Percentiles rank a stretch among this genome's conserved stretches.
Conservation (phyloP, 352 stramenopile species). For the Phytophthora cajani region DNA sequence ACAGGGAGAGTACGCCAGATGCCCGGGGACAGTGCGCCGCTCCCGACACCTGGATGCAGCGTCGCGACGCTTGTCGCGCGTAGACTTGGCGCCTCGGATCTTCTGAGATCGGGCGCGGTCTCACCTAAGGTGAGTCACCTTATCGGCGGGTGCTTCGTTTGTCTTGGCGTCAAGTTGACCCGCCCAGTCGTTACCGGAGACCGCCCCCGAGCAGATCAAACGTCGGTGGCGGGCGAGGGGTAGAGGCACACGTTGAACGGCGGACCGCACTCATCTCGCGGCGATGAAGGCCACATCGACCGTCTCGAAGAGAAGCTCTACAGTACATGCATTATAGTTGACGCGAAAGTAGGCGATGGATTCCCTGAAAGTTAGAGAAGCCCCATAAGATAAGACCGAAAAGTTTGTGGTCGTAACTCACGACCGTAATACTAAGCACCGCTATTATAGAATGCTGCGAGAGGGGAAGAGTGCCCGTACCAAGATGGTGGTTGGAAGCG, state of each 20-base stretch:
- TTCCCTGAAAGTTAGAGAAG: slow-evolving; percentile 1
- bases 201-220: slow-evolving; percentile 27
- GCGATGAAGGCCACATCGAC: background rate
- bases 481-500: background rate
- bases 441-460: background rate
- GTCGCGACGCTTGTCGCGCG: slow-evolving; percentile 8
- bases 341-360: slow-evolving; percentile 7
- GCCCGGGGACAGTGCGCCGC: slow-evolving; percentile 16
- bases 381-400: slow-evolving; percentile 3
- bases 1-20: slow-evolving; percentile 20
- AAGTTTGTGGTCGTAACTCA: slow-evolving; percentile 5
- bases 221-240: slow-evolving; percentile 22
- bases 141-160: background rate
- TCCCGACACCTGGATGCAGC: slow-evolving; percentile 15
- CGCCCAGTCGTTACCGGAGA: slow-evolving; percentile 12
- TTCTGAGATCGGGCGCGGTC: slow-evolving; percentile 26
- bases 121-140: too few species aligned
- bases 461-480: slow-evolving; percentile 8
- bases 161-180: slow-evolving; percentile 9
- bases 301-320: too few species aligned
- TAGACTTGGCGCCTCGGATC: slow-evolving; percentile 15
- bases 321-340: too few species aligned
- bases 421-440: slow-evolving; percentile 4
- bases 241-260: slow-evolving; percentile 35
- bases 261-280: slow-evolving; percentile 3